phyloP scores from a whole-genome alignment of 192 early-diverging fungal species.

The Umbelopsis sp. region DNA sequence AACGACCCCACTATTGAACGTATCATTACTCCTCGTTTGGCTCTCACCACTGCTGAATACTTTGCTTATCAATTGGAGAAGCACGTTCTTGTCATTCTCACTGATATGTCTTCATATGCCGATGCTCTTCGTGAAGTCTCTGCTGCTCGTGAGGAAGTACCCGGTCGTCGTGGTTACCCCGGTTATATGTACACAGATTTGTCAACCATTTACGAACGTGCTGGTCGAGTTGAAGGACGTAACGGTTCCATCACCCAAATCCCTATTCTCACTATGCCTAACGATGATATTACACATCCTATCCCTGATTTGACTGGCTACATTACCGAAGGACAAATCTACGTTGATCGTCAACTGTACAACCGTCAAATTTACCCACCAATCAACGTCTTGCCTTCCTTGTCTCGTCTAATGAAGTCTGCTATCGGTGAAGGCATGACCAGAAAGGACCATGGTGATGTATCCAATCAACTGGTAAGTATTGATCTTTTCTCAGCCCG shows the following conservation, averaged over 20 bases:
- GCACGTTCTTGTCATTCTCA: constrained; percentile 98
- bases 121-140: constrained; percentile 99
- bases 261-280: constrained; percentile 99
- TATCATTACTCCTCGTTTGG: constrained; percentile 98
- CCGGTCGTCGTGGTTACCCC: constrained; percentile 98
- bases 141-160: constrained; percentile 99
- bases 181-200: constrained; percentile 99
- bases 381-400: constrained; percentile 98
- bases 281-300: constrained; percentile 99
- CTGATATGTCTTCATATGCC: constrained; percentile 99
- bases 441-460: constrained; percentile 98
- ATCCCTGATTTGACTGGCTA: constrained; percentile 99
- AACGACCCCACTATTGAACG: constrained; percentile 99
- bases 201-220: constrained; percentile 99
- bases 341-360: constrained; percentile 96
- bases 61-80: constrained; percentile 99
- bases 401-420: constrained; percentile 99
- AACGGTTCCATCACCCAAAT: constrained; percentile 99
- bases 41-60: constrained; percentile 98
- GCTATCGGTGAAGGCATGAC: constrained; percentile 99
- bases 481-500: neutral
- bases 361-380: constrained; percentile 99
- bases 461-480: constrained; percentile 92
- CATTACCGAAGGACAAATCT: constrained; percentile 99
- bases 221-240: constrained; percentile 94